Percentiles rank a stretch among this genome's conserved stretches.
phyloP scores from a whole-genome alignment of 148 eudicot species.

The Cornus suecica region DNA sequence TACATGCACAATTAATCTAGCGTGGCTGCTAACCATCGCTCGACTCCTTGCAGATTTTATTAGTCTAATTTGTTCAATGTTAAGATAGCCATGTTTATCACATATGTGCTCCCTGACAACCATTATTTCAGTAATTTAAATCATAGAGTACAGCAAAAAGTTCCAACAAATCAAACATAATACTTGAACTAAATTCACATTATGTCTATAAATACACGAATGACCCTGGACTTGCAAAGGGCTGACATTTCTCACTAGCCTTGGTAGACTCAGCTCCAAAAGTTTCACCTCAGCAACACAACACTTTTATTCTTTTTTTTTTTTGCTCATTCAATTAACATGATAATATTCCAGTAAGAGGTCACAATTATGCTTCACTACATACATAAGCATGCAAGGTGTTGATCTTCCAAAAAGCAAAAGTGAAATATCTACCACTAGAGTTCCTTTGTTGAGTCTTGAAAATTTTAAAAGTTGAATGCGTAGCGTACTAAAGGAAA shows the following conservation, averaged over 20 bases:
- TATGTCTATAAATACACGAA: background rate
- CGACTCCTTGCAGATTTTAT: background rate
- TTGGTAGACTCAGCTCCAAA: too few relatives aligned
- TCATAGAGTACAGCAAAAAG: background rate
- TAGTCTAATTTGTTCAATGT: background rate
- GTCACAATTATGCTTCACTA: background rate
- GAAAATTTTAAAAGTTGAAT: background rate
- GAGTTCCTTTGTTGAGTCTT: background rate
- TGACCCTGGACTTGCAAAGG: too few relatives aligned
- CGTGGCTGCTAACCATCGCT: background rate
- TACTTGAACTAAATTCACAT: background rate
- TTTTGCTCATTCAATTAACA: too few relatives aligned
- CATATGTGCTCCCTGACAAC: background rate
- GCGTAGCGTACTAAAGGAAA: background rate
- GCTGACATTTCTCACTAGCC: too few relatives aligned
- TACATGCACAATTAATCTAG: background rate
- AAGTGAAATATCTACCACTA: background rate
- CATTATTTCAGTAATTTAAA: background rate
- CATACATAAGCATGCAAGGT: background rate
- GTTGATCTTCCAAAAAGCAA: background rate
- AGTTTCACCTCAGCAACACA: too few relatives aligned
- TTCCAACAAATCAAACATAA: background rate
- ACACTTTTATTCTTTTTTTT: too few relatives aligned
- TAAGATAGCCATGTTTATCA: background rate
- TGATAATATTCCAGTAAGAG: background rate